Base-by-base conservation (phyloP, 2,329 filamentous ascomycete genomes). In the Fusarium mangiferae region DNA sequence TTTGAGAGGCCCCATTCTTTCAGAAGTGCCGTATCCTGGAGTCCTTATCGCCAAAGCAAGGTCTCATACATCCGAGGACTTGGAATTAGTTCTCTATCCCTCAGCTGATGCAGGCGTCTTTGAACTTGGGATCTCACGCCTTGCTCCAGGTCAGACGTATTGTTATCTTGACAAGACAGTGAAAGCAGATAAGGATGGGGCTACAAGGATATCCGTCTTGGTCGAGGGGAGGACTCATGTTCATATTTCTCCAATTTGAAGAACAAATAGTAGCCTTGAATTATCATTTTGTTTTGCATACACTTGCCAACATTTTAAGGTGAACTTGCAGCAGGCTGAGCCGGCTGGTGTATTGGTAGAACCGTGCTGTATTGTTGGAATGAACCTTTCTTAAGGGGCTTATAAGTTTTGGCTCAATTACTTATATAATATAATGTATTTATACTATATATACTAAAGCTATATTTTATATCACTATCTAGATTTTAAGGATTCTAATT, bases 251-350 rank as follows among this genome's bases (percentile, higher is more conserved):
- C 51, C 33, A 3, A 26, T 12, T 13, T 22, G 9, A 22, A 18
- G 12, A 18, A 12, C 18, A 9, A 17, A 12, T 2, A 15, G 33
- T 11, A 26, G 4, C 24, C 2, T 11, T 7, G 2, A 28, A 14
- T 28, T 6, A 22, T 46, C n/a, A n/a, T n/a, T n/a, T n/a, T 4
- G 14, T 28, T 7, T 46, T 28, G 5, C 18, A 28, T 26, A 6
- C 26, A 4, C 1, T 45, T 9, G 11, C 20, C 4, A 14, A 26
- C 44, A 26, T 14, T 7, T 10, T 46, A 7, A 10, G 44, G 5
- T 10, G 12, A 14, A 14, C 5, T 14, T 20, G 4, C 8, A 14
- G 1, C 12, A 3, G 5, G 36, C 36, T 36, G 35, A 36, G 35
- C 10, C 17, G 35, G 35, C 35, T 10, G 35, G 35, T 6, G 35